Evolutionary conservation across 2,329 filamentous ascomycete species (phyloP).

Genomic region (Aphanocladium album): DNA sequence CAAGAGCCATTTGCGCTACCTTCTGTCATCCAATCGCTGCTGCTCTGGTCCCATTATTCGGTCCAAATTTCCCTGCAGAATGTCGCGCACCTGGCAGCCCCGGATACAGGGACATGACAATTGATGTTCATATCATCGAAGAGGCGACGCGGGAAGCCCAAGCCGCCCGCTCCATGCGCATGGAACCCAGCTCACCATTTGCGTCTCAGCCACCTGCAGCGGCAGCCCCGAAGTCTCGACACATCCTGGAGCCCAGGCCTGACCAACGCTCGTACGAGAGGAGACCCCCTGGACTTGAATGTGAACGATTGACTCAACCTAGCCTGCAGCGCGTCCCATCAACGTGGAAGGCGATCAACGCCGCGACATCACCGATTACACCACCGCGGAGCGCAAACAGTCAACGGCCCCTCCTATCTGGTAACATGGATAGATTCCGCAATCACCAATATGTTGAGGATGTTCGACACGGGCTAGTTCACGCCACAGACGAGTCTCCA

Average conservation of each 20-base stretch:
- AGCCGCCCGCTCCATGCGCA: neutral
- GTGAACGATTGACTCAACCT: neutral
- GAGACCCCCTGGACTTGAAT: neutral
- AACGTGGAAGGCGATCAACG: slow-evolving; percentile 12
- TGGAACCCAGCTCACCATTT: neutral
- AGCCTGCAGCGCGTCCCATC: slow-evolving; percentile 6
- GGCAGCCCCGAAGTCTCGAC: neutral
- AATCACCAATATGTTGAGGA: slow-evolving; percentile 7
- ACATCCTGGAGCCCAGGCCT: neutral
- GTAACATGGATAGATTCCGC: slow-evolving; percentile 11
- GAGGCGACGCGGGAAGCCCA: slow-evolving; percentile 35
- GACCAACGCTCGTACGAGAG: slow-evolving; percentile 6
- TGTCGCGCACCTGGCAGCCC: slow-evolving; percentile 63
- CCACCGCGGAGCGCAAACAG: slow-evolving; percentile 2
- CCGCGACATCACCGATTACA: slow-evolving; percentile 17
- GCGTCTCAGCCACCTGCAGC: slow-evolving; percentile 15
- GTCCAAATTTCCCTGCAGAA: slow-evolving; percentile 67
- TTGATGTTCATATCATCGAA: slow-evolving; percentile 51
- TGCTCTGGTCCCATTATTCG: slow-evolving; percentile 86
- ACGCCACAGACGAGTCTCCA: neutral
- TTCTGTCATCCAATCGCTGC: slow-evolving; percentile 84
- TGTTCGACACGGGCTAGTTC: neutral
- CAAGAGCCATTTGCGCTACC: slow-evolving; percentile 78
- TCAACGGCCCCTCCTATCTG: slow-evolving; percentile 3
- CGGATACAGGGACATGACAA: slow-evolving; percentile 63